A percentile compares a stretch with the other conserved stretches of the same genome.
These are phyloP conservation scores for Penicillium salamii DNA, from an alignment of 495 filamentous ascomycete genomes.

Conservation along the genomic window DNA sequence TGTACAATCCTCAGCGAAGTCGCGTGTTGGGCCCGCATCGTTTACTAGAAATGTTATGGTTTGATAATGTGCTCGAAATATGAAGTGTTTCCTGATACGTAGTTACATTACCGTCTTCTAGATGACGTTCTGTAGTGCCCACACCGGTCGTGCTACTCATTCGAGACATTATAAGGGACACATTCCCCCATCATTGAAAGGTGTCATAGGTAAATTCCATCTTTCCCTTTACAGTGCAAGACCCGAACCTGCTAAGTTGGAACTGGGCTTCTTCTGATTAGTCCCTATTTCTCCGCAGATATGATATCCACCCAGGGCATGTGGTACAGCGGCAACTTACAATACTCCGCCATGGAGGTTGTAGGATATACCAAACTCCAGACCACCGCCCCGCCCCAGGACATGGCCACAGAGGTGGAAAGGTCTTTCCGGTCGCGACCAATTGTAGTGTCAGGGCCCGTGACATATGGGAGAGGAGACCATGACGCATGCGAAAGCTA, in stretches of 20 bases:
- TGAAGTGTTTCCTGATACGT: too few relatives aligned
- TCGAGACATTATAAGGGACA: too few relatives aligned
- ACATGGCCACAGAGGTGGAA: not conserved
- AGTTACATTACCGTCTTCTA: too few relatives aligned
- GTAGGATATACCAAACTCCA: not conserved
- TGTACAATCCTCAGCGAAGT: too few relatives aligned
- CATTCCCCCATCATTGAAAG: too few relatives aligned
- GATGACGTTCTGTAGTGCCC: too few relatives aligned
- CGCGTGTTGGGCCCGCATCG: too few relatives aligned
- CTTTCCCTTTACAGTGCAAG: too few relatives aligned
- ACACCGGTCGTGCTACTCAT: too few relatives aligned
- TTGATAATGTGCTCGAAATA: too few relatives aligned
- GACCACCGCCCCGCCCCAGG: not conserved
- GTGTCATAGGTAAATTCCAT: too few relatives aligned
- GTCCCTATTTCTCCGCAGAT: not conserved
- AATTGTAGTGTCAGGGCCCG: not conserved
- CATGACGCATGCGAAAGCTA: slow-evolving; percentile 1
- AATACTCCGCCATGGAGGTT: not conserved
- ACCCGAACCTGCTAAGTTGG: not conserved
- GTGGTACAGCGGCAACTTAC: not conserved
- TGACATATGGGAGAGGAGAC: slow-evolving; percentile 1
- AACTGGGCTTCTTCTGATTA: not conserved
- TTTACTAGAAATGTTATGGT: too few relatives aligned
- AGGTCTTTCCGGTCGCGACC: not conserved
- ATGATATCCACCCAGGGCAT: slow-evolving; percentile 3